These are phyloP conservation scores for Plenodomus tracheiphilus DNA, from an alignment of 2,329 filamentous ascomycete genomes.

Conservation along the genomic window DNA sequence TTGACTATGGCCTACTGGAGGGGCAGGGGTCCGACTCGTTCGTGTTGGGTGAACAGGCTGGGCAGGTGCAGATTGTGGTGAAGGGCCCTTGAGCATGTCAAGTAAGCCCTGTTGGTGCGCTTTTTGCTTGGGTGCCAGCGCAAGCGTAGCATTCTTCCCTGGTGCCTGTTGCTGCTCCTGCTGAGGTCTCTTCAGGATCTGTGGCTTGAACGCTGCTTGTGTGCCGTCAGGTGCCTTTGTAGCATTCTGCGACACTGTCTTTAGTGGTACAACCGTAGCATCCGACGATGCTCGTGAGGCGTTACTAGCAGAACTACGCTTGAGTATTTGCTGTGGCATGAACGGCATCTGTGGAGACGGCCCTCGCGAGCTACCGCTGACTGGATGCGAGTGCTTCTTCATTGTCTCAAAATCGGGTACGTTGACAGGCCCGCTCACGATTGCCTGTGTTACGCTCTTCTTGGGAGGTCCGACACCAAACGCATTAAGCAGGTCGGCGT, in stretches of 20 bases:
- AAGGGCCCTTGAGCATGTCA: constrained; percentile 23
- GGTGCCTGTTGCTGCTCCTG: constrained; percentile 20
- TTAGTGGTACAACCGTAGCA: constrained; percentile 3
- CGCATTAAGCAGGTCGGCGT: constrained; percentile 22
- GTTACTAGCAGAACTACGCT: constrained; percentile 17
- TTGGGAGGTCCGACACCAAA: constrained; percentile 23
- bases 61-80: constrained; percentile 15
- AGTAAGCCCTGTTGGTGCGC: constrained; percentile 25
- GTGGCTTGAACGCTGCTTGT: constrained; percentile 36
- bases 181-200: constrained; percentile 42
- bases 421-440: constrained; percentile 48
- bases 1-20: constrained; percentile 5
- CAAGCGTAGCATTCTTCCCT: not conserved
- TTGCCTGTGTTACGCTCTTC: constrained; percentile 42
- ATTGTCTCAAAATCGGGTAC: constrained; percentile 47
- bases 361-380: constrained; percentile 30
- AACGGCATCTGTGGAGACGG: constrained; percentile 36
- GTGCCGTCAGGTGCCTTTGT: constrained; percentile 9
- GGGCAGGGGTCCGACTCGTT: constrained; percentile 1
- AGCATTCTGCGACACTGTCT: constrained; percentile 6
- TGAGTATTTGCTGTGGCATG: constrained; percentile 33
- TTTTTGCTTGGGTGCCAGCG: constrained; percentile 10
- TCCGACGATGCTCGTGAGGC: constrained; percentile 2
- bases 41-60: constrained; percentile 4
- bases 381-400: constrained; percentile 32